phyloP scores from a whole-genome alignment of 2,329 filamentous ascomycete genomes.

The Fusarium globosum region DNA sequence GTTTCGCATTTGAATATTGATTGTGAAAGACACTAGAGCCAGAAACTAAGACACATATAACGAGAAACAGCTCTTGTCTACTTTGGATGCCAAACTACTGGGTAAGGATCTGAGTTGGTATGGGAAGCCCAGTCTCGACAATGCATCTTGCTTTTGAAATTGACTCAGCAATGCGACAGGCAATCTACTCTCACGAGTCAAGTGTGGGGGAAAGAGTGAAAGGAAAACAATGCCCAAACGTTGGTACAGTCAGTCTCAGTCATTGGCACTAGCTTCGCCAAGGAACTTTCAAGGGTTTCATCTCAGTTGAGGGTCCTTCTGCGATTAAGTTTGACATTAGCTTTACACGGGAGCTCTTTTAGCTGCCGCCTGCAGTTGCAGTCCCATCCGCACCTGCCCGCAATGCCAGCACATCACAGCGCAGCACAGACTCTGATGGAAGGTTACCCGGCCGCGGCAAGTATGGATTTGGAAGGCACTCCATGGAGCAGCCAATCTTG shows the following conservation, averaged over 20 bases:
- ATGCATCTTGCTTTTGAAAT: not conserved
- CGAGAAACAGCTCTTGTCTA: not conserved
- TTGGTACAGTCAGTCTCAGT: not conserved
- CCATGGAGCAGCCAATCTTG: not conserved
- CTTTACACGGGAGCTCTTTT: constrained; percentile 3
- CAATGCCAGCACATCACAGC: not conserved
- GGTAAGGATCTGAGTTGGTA: not conserved
- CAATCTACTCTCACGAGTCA: not conserved
- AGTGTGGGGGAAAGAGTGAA: not conserved
- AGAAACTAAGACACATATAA: not conserved
- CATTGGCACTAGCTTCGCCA: not conserved
- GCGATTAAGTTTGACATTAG: constrained; percentile 15
- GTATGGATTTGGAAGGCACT: constrained; percentile 35
- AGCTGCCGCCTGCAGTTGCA: constrained; percentile 9
- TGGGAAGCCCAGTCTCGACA: not conserved
- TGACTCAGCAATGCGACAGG: not conserved
- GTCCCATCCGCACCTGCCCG: not conserved
- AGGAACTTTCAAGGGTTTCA: not conserved
- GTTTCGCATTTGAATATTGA: not conserved
- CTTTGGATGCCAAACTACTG: not conserved
- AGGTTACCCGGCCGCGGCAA: constrained; percentile 38
- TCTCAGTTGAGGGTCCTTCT: not conserved
- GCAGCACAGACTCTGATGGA: not conserved
- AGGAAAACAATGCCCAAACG: not conserved
- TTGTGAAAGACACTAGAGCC: not conserved